Percentiles rank a stretch among this genome's conserved stretches.
These are phyloP conservation scores for Tephrocybe rancida DNA, from an alignment of 768 basidiomycete genomes.

Conservation along the genomic window DNA sequence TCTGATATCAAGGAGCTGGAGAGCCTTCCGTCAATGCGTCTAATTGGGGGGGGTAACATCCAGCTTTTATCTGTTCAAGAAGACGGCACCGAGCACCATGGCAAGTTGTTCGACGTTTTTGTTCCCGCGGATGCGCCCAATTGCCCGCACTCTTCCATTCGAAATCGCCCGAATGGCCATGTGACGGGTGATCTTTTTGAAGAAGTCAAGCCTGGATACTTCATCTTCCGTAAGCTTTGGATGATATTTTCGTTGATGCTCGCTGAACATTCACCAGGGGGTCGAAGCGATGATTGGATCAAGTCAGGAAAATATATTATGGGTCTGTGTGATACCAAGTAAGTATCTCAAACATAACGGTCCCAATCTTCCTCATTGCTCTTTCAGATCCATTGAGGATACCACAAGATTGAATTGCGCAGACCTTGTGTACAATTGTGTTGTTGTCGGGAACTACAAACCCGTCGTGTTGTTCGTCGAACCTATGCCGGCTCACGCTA, in stretches of 20 bases:
- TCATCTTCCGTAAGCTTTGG: conserved; percentile 3
- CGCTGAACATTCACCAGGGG: background rate
- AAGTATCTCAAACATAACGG: background rate
- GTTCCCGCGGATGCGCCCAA: conserved; percentile 9
- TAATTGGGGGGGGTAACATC: background rate
- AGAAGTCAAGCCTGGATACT: conserved; percentile 8
- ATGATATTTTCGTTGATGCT: background rate
- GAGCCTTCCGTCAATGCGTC: conserved; percentile 6
- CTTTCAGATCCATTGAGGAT: conserved; percentile 7
- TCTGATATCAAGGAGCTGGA: conserved; percentile 5
- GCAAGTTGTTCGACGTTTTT: conserved; percentile 7
- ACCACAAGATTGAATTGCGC: background rate
- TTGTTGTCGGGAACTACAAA: conserved; percentile 9
- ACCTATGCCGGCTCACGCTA: background rate
- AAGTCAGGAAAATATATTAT: conserved; percentile 1
- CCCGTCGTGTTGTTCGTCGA: conserved; percentile 10
- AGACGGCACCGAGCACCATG: background rate
- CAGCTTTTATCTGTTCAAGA: background rate
- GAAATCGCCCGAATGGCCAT: conserved; percentile 10
- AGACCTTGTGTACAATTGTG: conserved; percentile 7
- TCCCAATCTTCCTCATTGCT: background rate
- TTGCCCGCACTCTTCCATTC: conserved; percentile 7
- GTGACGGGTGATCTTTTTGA: conserved; percentile 13
- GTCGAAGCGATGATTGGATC: conserved; percentile 15
- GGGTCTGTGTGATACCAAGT: conserved; percentile 10